phyloP scores from a whole-genome alignment of 805 yeast genomes.

The Candida insectalens region DNA sequence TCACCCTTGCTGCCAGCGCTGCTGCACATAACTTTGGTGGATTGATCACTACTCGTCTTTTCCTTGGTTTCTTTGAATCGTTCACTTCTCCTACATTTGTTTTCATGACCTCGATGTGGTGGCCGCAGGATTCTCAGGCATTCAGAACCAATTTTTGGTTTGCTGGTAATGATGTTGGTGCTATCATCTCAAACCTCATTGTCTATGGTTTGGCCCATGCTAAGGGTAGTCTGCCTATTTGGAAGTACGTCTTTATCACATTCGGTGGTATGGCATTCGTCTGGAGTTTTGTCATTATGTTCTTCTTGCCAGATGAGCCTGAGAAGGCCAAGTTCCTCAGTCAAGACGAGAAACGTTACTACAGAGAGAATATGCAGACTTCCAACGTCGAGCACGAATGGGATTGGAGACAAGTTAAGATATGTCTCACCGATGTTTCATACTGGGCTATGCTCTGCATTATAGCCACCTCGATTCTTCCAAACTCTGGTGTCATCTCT shows the following conservation, averaged over 20 bases:
- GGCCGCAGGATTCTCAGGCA: conserved; percentile 37
- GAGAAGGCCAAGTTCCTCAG: conserved; percentile 32
- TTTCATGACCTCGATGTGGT: conserved; percentile 49
- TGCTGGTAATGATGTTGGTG: conserved; percentile 37
- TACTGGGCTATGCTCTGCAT: conserved; percentile 37
- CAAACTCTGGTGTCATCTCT: conserved; percentile 33
- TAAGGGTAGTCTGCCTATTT: conserved; percentile 34
- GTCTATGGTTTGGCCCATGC: conserved; percentile 42
- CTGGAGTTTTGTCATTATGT: conserved; percentile 20
- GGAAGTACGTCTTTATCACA: conserved; percentile 54
- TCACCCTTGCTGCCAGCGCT: conserved; percentile 45
- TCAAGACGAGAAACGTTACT: conserved; percentile 18
- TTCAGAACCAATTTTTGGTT: conserved; percentile 30
- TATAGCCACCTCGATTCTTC: conserved; percentile 37
- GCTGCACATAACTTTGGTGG: conserved; percentile 31
- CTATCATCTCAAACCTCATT: conserved; percentile 38
- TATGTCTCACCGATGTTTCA: conserved; percentile 39
- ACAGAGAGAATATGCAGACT: conserved; percentile 44
- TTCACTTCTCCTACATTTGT: conserved; percentile 49
- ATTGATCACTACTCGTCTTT: conserved; percentile 35
- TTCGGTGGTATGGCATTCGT: conserved; percentile 49
- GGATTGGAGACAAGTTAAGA: conserved; percentile 44
- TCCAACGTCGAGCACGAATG: conserved; percentile 46
- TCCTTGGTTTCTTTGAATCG: conserved; percentile 44
- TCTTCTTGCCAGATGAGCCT: conserved; percentile 38